Evolutionary conservation across 345 rosid genomes (phyloP).

Genomic region (Populus nigra): DNA sequence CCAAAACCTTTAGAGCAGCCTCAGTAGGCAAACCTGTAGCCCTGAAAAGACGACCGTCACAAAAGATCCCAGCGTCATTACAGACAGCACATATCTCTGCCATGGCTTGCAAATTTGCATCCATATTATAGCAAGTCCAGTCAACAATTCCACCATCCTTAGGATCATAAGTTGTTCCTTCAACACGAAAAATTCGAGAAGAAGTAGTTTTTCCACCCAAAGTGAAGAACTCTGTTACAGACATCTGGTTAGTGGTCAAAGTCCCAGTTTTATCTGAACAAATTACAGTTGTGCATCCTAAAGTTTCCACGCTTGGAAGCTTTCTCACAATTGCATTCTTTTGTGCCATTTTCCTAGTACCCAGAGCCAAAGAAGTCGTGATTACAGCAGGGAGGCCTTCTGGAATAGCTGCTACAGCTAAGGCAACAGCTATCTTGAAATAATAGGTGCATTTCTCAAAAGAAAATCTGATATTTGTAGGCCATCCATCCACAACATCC

Average conservation of each 20-base stretch:
- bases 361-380: conserved; percentile 81
- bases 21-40: conserved; percentile 96
- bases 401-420: conserved; percentile 93
- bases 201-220: conserved; percentile 61
- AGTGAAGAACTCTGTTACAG: conserved; percentile 76
- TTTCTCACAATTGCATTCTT: conserved; percentile 85
- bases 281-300: conserved; percentile 95
- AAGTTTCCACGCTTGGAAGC: conserved; percentile 92
- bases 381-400: conserved; percentile 98
- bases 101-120: conserved; percentile 76
- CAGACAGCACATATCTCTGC: conserved; percentile 85
- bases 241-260: conserved; percentile 91
- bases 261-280: conserved; percentile 97
- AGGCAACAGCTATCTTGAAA: conserved; percentile 91
- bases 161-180: conserved; percentile 97
- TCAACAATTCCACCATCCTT: conserved; percentile 85
- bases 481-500: conserved; percentile 74
- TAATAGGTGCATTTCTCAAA: conserved; percentile 89
- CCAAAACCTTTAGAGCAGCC: conserved; percentile 92
- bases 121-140: conserved; percentile 81
- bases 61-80: conserved; percentile 77
- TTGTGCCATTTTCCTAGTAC: conserved; percentile 93
- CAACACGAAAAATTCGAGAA: conserved; percentile 55
- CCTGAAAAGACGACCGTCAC: conserved; percentile 69
- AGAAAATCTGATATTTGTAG: conserved; percentile 61